Evolutionary conservation across 257 asterid species (phyloP).

Genomic region (Knoxia roxburghii): DNA sequence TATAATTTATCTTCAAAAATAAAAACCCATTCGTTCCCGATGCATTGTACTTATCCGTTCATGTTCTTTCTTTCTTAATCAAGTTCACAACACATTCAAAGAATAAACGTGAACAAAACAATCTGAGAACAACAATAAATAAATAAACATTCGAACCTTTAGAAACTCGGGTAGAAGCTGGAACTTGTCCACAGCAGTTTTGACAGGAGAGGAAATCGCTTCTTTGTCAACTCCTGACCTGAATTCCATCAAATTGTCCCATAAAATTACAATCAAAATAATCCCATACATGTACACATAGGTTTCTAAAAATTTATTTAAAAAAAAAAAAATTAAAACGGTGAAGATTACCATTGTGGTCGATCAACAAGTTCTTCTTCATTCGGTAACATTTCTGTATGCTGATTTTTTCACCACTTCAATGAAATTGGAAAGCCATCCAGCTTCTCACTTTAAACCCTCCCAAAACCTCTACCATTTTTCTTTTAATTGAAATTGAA

Average conservation of each 20-base stretch:
- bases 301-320: too few relatives aligned
- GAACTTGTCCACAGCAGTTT: slow-evolving; percentile 65
- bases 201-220: slow-evolving; percentile 56
- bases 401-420: too few relatives aligned
- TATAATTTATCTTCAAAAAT: background rate
- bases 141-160: slow-evolving; percentile 35
- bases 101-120: background rate
- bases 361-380: background rate
- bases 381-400: background rate
- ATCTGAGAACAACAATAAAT: background rate
- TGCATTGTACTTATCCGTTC: background rate
- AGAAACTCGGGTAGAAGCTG: slow-evolving; percentile 76
- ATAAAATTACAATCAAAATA: background rate
- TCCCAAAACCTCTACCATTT: background rate
- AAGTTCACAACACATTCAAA: background rate
- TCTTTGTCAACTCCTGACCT: slow-evolving; percentile 47
- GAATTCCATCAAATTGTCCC: background rate
- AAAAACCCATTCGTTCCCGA: background rate
- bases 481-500: too few relatives aligned
- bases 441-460: background rate
- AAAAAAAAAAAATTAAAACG: background rate
- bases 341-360: slow-evolving; percentile 2
- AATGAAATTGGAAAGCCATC: too few relatives aligned
- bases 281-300: background rate
- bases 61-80: background rate